Evolutionary conservation across 495 filamentous ascomycete species (phyloP).

Genomic region (Entonaema liquescens): DNA sequence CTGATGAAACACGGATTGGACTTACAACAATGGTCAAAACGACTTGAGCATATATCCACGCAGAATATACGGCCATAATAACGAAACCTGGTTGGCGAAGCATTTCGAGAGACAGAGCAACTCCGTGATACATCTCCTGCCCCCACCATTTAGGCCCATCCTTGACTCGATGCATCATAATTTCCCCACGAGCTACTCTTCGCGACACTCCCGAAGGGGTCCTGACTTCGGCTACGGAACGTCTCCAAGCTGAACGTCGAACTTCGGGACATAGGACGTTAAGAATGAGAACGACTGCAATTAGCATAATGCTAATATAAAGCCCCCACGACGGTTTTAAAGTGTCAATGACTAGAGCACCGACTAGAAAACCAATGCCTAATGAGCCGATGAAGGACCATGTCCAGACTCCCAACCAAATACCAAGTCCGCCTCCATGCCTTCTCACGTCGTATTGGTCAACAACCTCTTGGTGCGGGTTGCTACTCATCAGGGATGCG

Average conservation of each 20-base stretch:
- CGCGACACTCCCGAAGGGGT: constrained; percentile 62
- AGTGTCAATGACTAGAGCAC: constrained; percentile 68
- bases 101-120: constrained; percentile 72
- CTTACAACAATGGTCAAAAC: constrained; percentile 68
- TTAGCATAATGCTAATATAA: constrained; percentile 71
- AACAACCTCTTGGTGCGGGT: constrained; percentile 75
- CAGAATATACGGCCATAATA: constrained; percentile 73
- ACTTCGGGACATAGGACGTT: constrained; percentile 74
- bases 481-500: constrained; percentile 71
- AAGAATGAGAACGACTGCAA: constrained; percentile 66
- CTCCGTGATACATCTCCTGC: constrained; percentile 75
- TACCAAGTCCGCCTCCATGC: constrained; percentile 77
- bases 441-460: constrained; percentile 68
- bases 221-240: constrained; percentile 69
- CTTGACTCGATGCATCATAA: constrained; percentile 75
- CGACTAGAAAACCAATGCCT: constrained; percentile 73
- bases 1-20: constrained; percentile 42
- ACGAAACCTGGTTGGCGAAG: constrained; percentile 73
- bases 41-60: constrained; percentile 80
- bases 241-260: constrained; percentile 68
- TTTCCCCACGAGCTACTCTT: constrained; percentile 72
- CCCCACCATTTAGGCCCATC: constrained; percentile 77
- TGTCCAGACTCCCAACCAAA: constrained; percentile 81
- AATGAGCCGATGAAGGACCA: constrained; percentile 76
- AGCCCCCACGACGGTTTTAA: constrained; percentile 75